Evolutionary conservation across 164 flowering plant genomes (phyloP).

Genomic region (Stephania cephalantha): DNA sequence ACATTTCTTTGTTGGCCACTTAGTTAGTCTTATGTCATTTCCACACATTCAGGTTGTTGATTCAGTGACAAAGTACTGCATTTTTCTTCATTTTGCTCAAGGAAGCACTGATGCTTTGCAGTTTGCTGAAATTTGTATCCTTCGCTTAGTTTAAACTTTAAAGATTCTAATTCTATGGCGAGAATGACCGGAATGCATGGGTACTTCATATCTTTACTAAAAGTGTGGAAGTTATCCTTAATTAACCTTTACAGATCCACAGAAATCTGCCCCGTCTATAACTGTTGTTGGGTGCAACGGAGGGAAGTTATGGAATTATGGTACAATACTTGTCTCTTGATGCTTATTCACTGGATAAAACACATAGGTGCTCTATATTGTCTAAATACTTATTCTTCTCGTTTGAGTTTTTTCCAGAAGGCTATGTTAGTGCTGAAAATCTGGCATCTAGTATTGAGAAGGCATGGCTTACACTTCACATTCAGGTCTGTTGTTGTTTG

Average conservation of each 20-base stretch:
- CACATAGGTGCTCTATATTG: not conserved
- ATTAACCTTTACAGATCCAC: slow-evolving; percentile 60
- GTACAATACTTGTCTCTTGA: slow-evolving; percentile 26
- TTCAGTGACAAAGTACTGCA: slow-evolving; percentile 54
- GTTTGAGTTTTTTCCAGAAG: slow-evolving; percentile 38
- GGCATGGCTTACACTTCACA: slow-evolving; percentile 65
- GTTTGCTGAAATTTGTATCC: slow-evolving; percentile 89
- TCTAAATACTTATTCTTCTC: slow-evolving; percentile 5
- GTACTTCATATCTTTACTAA: not conserved
- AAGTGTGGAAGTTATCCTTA: slow-evolving; percentile 23
- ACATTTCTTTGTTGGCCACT: not conserved
- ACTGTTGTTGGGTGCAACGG: slow-evolving; percentile 77
- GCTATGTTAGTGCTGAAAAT: slow-evolving; percentile 51
- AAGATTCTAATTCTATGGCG: too few species aligned
- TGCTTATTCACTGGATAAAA: not conserved
- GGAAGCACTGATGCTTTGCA: slow-evolving; percentile 62
- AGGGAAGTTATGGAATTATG: slow-evolving; percentile 56
- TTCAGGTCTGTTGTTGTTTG: slow-evolving; percentile 44
- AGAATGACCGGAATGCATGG: not conserved
- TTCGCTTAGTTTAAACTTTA: slow-evolving; percentile 8
- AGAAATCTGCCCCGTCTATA: slow-evolving; percentile 56
- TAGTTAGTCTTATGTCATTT: not conserved
- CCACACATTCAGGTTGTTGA: slow-evolving; percentile 48
- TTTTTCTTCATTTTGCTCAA: slow-evolving; percentile 54
- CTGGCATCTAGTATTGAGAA: slow-evolving; percentile 57